Evolutionary conservation across 2,329 filamentous ascomycete species (phyloP), one percentile per base, ranked within the genome.

Genomic region (Fusarium staphyleae): DNA sequence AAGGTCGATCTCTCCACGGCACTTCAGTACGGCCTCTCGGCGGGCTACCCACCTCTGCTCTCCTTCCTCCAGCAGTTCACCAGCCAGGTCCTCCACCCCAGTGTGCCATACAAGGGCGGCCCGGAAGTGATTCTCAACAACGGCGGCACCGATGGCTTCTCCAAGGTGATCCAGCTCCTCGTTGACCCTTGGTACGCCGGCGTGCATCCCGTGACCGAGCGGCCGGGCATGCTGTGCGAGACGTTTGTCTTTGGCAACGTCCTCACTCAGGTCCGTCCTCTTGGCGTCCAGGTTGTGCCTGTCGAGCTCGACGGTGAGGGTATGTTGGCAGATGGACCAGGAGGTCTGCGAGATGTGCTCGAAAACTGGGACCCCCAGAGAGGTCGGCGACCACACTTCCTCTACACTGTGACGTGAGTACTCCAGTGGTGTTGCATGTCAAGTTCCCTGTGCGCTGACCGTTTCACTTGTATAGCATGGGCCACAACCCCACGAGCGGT

Each of bases 381-480:
- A 65, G 93, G 93, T 1, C 87, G 85, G 68, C 81, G 89, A 52
- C 93, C 93, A 33, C 89, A 93, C 72, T 71, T 97, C 61, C 81
- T 97, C 78, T 97, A 97, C 71, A 96, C 91, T 2, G 89, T 97
- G 60, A 93, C 90, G 86, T 91, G 74, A 82, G 87, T 85, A 30
- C 3, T 19, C 22, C 9, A 3, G 16, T 4, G 2, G 8, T 6
- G 28, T 13, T 29, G 12, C 11, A 29, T n/a, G n/a, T 29, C 10
- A 29, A 13, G 3, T 29, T 10, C 29, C 36, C 7, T 11, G 12
- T 15, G 11, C 30, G 16, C 41, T 60, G 24, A 60, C 40, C 11
- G 7, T 3, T 13, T 13, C 8, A 5, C 3, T 6, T 22, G 12
- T 28, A 40, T 12, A 62, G 55, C 4, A 75, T 74, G 69, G 93